Evolutionary conservation across 169 alveolate species (phyloP).

Genomic region (Perkinsus chesapeaki): DNA sequence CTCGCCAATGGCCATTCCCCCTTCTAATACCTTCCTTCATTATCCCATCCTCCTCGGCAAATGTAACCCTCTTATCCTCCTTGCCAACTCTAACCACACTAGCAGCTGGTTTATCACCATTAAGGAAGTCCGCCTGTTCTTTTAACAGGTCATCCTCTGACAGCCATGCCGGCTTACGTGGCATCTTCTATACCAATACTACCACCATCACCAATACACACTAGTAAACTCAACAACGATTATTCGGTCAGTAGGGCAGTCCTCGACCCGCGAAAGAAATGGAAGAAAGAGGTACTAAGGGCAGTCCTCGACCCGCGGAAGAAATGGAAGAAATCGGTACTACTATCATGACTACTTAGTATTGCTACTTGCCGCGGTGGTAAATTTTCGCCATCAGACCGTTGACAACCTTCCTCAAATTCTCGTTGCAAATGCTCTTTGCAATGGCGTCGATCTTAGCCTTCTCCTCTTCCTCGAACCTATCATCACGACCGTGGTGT

Average conservation of each 20-base stretch:
- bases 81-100: not conserved
- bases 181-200: not conserved
- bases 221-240: not conserved
- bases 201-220: not conserved
- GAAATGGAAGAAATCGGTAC: not conserved
- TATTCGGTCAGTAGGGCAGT: too few relatives aligned
- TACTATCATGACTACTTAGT: too few relatives aligned
- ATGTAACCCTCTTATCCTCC: not conserved
- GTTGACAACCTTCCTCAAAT: not conserved
- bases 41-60: not conserved
- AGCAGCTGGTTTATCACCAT: not conserved
- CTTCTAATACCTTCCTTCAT: not conserved
- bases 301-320: not conserved
- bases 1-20: too few relatives aligned
- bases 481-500: not conserved
- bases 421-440: not conserved
- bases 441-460: not conserved
- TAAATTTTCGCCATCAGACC: not conserved
- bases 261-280: not conserved
- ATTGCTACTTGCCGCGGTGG: not conserved
- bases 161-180: not conserved
- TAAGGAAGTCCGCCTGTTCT: not conserved
- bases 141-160: not conserved
- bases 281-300: not conserved
- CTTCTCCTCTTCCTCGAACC: not conserved